Evolutionary conservation across 257 asterid species (phyloP).

Genomic region (Avicennia marina): DNA sequence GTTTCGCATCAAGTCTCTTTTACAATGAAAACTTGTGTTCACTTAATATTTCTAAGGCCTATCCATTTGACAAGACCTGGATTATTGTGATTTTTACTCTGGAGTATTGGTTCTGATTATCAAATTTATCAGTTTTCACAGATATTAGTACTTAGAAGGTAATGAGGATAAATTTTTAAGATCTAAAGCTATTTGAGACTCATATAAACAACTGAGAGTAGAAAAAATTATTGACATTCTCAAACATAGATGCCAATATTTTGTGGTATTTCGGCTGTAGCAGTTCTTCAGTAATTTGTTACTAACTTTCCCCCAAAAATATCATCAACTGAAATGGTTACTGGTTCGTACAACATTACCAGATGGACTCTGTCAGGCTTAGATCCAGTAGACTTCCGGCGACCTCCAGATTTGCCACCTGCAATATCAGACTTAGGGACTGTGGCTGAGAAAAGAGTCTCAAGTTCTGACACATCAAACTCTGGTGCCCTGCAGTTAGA

Average conservation of each 20-base stretch:
- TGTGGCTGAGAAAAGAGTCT: constrained; percentile 86
- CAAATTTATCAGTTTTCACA: neutral
- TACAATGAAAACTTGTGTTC: neutral
- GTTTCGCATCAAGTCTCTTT: neutral
- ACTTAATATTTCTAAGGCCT: neutral
- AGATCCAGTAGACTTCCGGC: constrained; percentile 84
- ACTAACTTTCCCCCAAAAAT: neutral
- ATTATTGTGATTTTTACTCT: neutral
- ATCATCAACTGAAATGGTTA: neutral
- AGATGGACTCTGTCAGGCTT: constrained; percentile 84
- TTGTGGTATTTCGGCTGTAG: neutral
- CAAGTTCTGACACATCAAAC: constrained; percentile 91
- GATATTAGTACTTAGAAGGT: neutral
- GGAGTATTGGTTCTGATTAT: neutral
- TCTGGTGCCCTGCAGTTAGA: constrained; percentile 69
- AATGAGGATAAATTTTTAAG: constrained; percentile 3
- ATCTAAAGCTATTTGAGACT: constrained; percentile 3
- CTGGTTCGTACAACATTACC: constrained; percentile 49
- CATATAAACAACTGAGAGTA: constrained; percentile 8
- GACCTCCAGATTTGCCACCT: constrained; percentile 75
- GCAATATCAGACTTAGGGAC: constrained; percentile 74
- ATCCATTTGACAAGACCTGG: neutral
- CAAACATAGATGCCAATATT: neutral
- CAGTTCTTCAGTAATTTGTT: neutral
- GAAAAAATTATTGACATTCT: neutral